Evolutionary conservation across 768 basidiomycete genomes (phyloP).

Genomic region (Neoboletus magnificus): DNA sequence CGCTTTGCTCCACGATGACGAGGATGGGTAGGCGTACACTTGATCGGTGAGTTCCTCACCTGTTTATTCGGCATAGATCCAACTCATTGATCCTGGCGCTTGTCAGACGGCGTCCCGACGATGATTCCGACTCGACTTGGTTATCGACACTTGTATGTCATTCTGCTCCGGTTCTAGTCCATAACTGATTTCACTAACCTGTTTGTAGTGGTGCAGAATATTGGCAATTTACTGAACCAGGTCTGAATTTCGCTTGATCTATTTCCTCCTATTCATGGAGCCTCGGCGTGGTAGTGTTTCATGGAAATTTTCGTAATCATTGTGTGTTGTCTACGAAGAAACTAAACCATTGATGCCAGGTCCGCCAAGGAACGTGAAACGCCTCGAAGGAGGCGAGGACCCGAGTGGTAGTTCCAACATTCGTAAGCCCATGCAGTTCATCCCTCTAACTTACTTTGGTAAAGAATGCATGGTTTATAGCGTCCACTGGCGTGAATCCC

Average conservation of each 20-base stretch:
- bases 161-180: constrained; percentile 1
- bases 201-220: constrained; percentile 36
- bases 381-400: constrained; percentile 45
- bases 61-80: background rate
- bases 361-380: constrained; percentile 36
- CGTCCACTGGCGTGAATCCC: constrained; percentile 45
- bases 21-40: constrained; percentile 38
- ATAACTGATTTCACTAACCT: constrained; percentile 9
- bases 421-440: constrained; percentile 29
- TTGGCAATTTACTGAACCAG: constrained; percentile 48
- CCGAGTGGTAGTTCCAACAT: constrained; percentile 46
- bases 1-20: background rate
- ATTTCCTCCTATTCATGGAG: background rate
- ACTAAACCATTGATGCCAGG: constrained; percentile 12
- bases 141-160: constrained; percentile 43
- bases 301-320: background rate
- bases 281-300: background rate
- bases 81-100: background rate
- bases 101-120: constrained; percentile 49
- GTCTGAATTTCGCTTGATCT: constrained; percentile 14
- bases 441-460: background rate
- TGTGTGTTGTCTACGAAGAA: constrained; percentile 1
- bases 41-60: constrained; percentile 32
- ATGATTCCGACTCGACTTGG: constrained; percentile 44
- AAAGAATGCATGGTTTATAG: constrained; percentile 20